Conservation (phyloP, 129 eudicot genomes). For the Logfia minima region DNA sequence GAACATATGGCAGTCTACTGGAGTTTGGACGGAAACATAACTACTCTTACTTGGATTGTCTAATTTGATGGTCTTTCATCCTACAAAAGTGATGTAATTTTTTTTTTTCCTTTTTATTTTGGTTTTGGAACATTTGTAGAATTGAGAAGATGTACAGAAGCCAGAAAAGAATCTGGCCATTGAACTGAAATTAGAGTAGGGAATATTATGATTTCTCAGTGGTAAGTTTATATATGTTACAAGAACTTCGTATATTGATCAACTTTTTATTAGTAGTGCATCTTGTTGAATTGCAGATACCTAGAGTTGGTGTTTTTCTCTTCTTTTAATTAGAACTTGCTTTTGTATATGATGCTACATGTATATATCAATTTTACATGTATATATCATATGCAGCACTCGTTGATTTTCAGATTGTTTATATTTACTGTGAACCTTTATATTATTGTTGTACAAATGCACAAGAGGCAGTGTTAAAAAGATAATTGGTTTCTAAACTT, state of each 20-base stretch:
- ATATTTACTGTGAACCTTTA: neutral
- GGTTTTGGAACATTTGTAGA: slow-evolving; percentile 13
- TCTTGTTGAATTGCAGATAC: neutral
- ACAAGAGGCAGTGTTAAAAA: neutral
- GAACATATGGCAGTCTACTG: slow-evolving; percentile 78
- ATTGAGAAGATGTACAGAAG: slow-evolving; percentile 39
- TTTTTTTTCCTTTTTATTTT: neutral
- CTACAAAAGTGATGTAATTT: neutral
- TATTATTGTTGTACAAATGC: neutral
- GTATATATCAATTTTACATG: neutral
- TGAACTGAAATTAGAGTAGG: neutral
- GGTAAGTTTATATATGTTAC: slow-evolving; percentile 8
- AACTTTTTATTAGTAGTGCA: neutral
- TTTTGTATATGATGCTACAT: neutral
- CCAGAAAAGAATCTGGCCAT: slow-evolving; percentile 21
- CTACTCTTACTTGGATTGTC: slow-evolving; percentile 55
- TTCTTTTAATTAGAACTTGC: neutral
- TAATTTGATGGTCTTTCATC: slow-evolving; percentile 36
- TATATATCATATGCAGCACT: neutral
- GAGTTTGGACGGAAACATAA: slow-evolving; percentile 67
- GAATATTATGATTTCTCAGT: neutral
- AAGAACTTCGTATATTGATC: slow-evolving; percentile 1
- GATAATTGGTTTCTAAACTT: neutral
- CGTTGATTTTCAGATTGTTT: neutral
- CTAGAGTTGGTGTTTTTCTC: neutral